These are phyloP conservation scores for Botrytis tulipae DNA, from an alignment of 2,329 filamentous ascomycete species.

Conservation along the genomic window DNA sequence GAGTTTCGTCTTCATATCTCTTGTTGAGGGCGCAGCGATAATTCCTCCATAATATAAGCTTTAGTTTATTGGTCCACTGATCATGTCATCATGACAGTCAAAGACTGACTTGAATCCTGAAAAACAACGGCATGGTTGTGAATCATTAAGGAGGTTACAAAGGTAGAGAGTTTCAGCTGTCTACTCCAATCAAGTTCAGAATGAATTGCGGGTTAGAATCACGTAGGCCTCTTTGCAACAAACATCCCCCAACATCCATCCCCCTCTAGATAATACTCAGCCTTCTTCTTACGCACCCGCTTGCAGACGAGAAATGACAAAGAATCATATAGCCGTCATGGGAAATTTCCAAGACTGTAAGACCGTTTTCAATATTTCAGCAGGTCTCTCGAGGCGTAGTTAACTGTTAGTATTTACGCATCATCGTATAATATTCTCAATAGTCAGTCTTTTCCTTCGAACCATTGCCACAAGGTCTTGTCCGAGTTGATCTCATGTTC, in stretches of 20 bases:
- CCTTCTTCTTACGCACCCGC: conserved; percentile 8
- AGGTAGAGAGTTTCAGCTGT: conserved; percentile 1
- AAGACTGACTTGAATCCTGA: neutral
- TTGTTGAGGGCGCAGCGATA: conserved; percentile 17
- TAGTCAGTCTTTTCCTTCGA: conserved; percentile 1
- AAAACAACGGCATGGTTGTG: neutral
- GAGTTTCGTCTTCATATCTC: conserved; percentile 3
- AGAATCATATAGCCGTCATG: neutral
- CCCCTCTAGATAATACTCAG: conserved; percentile 2
- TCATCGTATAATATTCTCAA: neutral
- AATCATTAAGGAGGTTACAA: conserved; percentile 6
- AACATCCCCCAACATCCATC: neutral
- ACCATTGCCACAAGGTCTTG: conserved; percentile 5
- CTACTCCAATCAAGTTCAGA: conserved; percentile 2
- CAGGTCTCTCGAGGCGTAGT: conserved; percentile 18
- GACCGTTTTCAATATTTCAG: conserved; percentile 15
- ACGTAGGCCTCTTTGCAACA: neutral
- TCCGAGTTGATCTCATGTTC: conserved; percentile 8
- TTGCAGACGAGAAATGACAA: conserved; percentile 9
- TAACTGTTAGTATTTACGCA: neutral
- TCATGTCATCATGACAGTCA: neutral
- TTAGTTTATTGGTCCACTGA: conserved; percentile 1
- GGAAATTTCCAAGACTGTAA: neutral
- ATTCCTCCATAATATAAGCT: conserved; percentile 6
- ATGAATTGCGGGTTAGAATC: neutral